A percentile compares a stretch with the other conserved stretches of the same genome.
Evolutionary conservation across 2,329 filamentous ascomycete species (phyloP).

Genomic region (Amylocarpus encephaloides): DNA sequence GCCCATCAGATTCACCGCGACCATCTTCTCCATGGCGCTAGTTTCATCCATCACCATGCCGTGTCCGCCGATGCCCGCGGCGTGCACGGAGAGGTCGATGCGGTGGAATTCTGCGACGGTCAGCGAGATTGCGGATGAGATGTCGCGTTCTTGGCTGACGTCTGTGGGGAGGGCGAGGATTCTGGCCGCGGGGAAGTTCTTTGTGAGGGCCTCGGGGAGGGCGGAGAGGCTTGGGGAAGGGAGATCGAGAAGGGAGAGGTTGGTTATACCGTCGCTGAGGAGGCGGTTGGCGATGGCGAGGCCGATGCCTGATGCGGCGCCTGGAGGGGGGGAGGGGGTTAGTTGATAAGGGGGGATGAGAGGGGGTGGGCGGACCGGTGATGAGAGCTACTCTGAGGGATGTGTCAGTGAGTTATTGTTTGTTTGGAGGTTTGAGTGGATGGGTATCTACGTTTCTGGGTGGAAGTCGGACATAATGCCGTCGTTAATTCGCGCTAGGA

Average conservation of each 20-base stretch:
- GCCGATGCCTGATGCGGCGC: constrained; percentile 22
- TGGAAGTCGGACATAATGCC: constrained; percentile 9
- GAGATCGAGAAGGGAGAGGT: constrained; percentile 20
- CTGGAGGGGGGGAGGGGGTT: constrained; percentile 5
- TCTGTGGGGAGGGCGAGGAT: constrained; percentile 11
- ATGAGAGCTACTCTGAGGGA: constrained; percentile 19
- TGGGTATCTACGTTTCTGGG: constrained; percentile 11
- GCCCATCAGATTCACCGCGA: constrained; percentile 33
- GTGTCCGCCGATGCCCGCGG: constrained; percentile 33
- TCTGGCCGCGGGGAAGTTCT: background rate
- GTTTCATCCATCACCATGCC: constrained; percentile 18
- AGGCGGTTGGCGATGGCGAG: constrained; percentile 18
- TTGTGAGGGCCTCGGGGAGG: background rate
- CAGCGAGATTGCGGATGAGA: constrained; percentile 16
- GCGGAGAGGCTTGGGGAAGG: background rate
- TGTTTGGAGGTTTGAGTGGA: background rate
- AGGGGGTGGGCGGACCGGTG: constrained; percentile 13
- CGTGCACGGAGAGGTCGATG: constrained; percentile 49
- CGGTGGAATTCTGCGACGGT: constrained; percentile 45
- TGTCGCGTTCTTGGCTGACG: constrained; percentile 14
- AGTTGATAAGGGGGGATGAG: background rate
- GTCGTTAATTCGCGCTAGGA: no score
- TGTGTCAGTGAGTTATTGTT: background rate
- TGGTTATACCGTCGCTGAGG: constrained; percentile 15
- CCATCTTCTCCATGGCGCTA: constrained; percentile 24